Evolutionary conservation across 2,329 filamentous ascomycete species (phyloP), one percentile per base, ranked within the genome.

Genomic region (Talaromyces islandicus): DNA sequence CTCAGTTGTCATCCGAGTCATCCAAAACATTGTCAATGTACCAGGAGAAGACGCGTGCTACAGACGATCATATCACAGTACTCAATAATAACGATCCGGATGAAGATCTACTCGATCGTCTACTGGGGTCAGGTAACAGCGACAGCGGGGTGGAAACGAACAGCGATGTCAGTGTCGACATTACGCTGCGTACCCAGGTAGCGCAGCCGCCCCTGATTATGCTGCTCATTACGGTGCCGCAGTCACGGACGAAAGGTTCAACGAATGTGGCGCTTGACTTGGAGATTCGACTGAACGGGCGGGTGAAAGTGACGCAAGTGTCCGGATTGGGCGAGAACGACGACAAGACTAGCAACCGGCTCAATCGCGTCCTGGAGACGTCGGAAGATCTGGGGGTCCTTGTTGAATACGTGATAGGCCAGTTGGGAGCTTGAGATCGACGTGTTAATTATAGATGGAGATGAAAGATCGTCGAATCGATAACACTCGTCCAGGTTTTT

Each of bases 61-160:
- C 62, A 25, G 56, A 63, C 14, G 59, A 67, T 54, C 65, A 63
- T 7, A 46, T 68, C 25, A 68, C 67, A 17, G 62, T 67, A 1
- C 57, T 75, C 41, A 77, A 83, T 64, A 76, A 83, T 57, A 68
- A 73, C 27, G 71, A 76, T 43, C 67, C 71, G 4, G 71, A 70
- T 21, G 68, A 75, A 17, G 77, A 78, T 0, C 88, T 89, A 68
- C 83, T 86, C 60, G 75, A 80, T 21, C 80, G 78, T 12, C 79
- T 93, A 19, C 77, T 78, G 25, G 41, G 29, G 29, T 64, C 64
- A 2, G 38, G 29, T 32, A 53, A 56, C 46, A 41, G 51, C 7
- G 54, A 43, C 17, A 38, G 54, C 29, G 46, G 55, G 1, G 41
- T 60, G 19, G 24, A 9, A 19, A 24, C 12, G 12, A 50, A 55